Evolutionary conservation across 2,329 filamentous ascomycete genomes (phyloP), one percentile per base, ranked within the genome.

Genomic region (Calonectria multiphialidica): DNA sequence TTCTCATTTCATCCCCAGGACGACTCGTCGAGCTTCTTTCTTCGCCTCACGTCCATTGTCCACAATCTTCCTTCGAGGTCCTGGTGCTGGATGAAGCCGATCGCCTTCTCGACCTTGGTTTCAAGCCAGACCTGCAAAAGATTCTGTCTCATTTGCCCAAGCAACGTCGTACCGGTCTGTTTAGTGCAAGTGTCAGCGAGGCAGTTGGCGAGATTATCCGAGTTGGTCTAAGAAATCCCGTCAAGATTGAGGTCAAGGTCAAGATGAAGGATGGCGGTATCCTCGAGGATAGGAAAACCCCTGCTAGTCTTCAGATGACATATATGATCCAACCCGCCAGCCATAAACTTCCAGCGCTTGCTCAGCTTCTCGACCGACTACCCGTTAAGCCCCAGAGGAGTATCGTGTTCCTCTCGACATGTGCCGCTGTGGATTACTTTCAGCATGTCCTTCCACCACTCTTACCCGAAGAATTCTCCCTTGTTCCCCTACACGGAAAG

Each of bases 71-170:
- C 0, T 98, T 99, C 77, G 96, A 99, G 82, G 91, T 95, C 62
- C 90, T 99, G 13, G 94, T 99, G 4, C 89, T 99, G 42, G 97
- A 99, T 81, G 97, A 99, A 85, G 97, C 96, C 62, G 97, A 99
- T 83, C 90, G 97, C 71, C 86, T 99, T 30, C 88, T 99, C 13
- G 97, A 99, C 84, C 89, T 98, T 25, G 97, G 97, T 7, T 98
- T 99, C 84, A 97, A 97, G 82, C 93, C 94, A 68, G 95, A 98
- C 77, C 84, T 99, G 33, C 95, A 97, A 77, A 94, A 92, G 68
- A 98, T 98, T 47, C 86, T 99, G 25, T 91, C 91, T 0, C 90
- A 94, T 18, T 86, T 99, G 7, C 97, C 97, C 0, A 99, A 99
- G 81, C 97, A 99, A 82, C 89, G 97, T 64, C 90, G 97, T 61